These are phyloP conservation scores for Raphanus hybrid DNA, from an alignment of 441 rosid species.

Conservation along the genomic window DNA sequence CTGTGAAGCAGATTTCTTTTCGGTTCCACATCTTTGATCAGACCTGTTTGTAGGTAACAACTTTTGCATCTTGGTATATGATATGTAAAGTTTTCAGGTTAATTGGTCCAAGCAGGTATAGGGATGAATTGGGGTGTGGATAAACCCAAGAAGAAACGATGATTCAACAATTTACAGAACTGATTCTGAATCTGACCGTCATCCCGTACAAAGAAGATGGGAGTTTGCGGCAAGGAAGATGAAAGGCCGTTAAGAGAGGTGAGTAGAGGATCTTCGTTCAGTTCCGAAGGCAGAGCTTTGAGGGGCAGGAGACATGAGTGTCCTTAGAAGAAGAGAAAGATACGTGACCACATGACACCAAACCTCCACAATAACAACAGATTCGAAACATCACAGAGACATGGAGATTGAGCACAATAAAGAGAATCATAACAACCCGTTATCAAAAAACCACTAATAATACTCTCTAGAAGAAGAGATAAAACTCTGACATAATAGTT, in stretches of 20 bases:
- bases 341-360: neutral
- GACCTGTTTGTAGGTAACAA: constrained; percentile 30
- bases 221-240: neutral
- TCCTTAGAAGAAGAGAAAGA: neutral
- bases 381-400: neutral
- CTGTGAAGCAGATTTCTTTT: neutral
- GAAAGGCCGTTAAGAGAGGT: neutral
- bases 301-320: neutral
- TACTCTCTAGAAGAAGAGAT: neutral
- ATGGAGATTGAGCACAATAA: neutral
- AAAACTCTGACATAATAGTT: neutral
- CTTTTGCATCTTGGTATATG: constrained; percentile 25
- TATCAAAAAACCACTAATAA: neutral
- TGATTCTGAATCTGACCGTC: too few relatives aligned
- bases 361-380: neutral
- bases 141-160: neutral
- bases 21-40: neutral
- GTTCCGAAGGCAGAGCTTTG: neutral
- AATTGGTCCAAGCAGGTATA: neutral
- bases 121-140: neutral
- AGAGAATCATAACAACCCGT: neutral
- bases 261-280: neutral
- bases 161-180: neutral
- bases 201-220: too few relatives aligned
- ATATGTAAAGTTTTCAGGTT: constrained; percentile 30